Conservation (phyloP, 768 basidiomycete genomes). For the Cystobasidium tubakii region DNA sequence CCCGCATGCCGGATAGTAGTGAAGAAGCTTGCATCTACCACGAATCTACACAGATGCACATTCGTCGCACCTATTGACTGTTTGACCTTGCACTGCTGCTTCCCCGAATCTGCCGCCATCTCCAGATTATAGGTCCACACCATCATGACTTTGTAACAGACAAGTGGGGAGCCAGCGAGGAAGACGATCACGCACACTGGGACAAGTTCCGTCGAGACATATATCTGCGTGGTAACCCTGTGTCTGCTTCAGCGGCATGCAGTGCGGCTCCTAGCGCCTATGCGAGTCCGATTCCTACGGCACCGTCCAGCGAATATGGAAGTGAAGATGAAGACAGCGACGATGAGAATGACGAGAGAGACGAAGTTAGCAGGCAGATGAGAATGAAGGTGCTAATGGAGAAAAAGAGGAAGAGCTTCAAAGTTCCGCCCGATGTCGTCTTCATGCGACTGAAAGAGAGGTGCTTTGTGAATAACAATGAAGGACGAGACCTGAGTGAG, state of each 20-base stretch:
- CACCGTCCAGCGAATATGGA: background rate
- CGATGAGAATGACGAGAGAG: background rate
- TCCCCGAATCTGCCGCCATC: too few species aligned
- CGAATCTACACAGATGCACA: background rate
- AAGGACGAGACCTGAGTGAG: constrained; percentile 17
- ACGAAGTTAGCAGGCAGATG: background rate
- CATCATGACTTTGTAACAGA: constrained; percentile 25
- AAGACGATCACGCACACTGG: constrained; percentile 32
- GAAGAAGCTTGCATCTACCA: background rate
- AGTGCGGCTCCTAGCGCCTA: background rate
- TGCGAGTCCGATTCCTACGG: background rate
- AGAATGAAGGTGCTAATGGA: background rate
- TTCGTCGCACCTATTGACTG: too few species aligned
- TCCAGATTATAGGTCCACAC: constrained; percentile 25
- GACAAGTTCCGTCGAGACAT: constrained; percentile 24
- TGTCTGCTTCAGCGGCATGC: background rate
- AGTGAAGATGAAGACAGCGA: constrained; percentile 10
- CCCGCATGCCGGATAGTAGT: background rate
- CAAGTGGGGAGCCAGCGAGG: constrained; percentile 30
- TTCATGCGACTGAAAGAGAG: constrained; percentile 31
- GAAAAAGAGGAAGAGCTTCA: constrained; percentile 4
- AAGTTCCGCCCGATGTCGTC: constrained; percentile 3
- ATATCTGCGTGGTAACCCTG: background rate
- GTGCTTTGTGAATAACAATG: constrained; percentile 13
- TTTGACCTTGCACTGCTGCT: too few species aligned